Evolutionary conservation across 768 basidiomycete species (phyloP), one percentile per base, ranked within the genome.

Genomic region (Termitomyces sp.): DNA sequence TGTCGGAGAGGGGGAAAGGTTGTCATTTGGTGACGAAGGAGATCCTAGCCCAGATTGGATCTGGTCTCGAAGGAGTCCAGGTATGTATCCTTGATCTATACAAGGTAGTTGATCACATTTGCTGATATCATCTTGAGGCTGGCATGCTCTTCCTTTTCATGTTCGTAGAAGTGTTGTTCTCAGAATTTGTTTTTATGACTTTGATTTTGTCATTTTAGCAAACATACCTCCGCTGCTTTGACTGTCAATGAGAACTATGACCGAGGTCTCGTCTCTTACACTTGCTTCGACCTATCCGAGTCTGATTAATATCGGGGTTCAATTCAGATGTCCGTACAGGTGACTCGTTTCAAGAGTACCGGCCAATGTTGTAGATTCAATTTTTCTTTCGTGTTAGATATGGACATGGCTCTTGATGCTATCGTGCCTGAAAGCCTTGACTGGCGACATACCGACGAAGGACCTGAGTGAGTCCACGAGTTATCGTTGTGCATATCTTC

Each of bases 221-320:
- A 80, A 69, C 91, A 95, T 72, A 90, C 90, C 5, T 89, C 87
- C 41, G 88, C 88, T 43, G 90, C 85, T 3, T 70, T 92, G 65
- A 89, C 89, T 1, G 74, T 97, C 57, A 97, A 96, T 70, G 95
- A 97, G 74, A 97, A 97, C 69, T 93, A 72, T 66, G 94, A 96
- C 70, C 73, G 77, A 72, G 90, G 93, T 88, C 48, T 36, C 23
- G 64, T 64, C 79, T 77, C 79, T 68, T 78, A 20, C 10, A 38
- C 46, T 26, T 20, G 54, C 74, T 75, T 80, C 77, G 77, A 60
- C 43, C 60, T 60, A 52, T 56, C 49, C n/a, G 5, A 28, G 38
- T 32, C 23, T 33, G 26, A 50, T 50, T 58, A 28, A 38, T 28
- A 35, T 33, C 51, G 50, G 28, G 28, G 43, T n/a, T 28, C 40